phyloP scores from a whole-genome alignment of 2,329 filamentous ascomycete genomes.

The Beauveria brongniartii region DNA sequence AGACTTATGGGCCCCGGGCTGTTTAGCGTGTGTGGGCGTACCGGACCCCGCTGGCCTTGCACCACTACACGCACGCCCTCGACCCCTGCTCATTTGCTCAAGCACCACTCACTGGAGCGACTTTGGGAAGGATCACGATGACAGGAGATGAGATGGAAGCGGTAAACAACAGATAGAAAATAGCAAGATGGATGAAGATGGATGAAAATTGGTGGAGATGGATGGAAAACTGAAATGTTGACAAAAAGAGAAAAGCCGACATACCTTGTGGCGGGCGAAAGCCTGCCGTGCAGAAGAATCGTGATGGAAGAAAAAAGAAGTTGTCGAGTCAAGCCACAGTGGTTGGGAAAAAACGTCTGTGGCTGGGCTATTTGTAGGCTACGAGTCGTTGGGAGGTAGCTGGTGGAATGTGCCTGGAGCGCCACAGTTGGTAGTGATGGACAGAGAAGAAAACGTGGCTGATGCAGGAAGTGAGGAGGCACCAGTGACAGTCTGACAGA shows the following conservation, averaged over 20 bases:
- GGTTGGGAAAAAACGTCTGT: not conserved
- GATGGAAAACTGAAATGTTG: not conserved
- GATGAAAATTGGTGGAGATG: not conserved
- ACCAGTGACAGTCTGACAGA: not conserved
- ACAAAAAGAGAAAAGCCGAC: not conserved
- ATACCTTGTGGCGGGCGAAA: not conserved
- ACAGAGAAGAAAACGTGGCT: not conserved
- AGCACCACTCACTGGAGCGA: not conserved
- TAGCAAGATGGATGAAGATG: not conserved
- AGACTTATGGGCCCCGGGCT: conserved; percentile 4
- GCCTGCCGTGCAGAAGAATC: not conserved
- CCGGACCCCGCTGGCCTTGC: not conserved
- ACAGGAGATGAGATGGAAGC: not conserved
- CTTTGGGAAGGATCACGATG: not conserved
- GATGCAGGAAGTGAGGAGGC: not conserved
- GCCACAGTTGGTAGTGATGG: not conserved
- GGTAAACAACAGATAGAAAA: not conserved
- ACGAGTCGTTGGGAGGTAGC: not conserved
- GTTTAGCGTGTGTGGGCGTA: conserved; percentile 6
- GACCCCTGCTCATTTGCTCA: not conserved
- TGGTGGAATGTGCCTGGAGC: not conserved
- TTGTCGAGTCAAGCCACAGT: not conserved
- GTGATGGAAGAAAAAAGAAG: not conserved
- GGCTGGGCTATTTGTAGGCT: conserved; percentile 9
- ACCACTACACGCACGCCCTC: conserved; percentile 1